Evolutionary conservation across 345 rosid species (phyloP).

Genomic region (Citrus trifoliata): DNA sequence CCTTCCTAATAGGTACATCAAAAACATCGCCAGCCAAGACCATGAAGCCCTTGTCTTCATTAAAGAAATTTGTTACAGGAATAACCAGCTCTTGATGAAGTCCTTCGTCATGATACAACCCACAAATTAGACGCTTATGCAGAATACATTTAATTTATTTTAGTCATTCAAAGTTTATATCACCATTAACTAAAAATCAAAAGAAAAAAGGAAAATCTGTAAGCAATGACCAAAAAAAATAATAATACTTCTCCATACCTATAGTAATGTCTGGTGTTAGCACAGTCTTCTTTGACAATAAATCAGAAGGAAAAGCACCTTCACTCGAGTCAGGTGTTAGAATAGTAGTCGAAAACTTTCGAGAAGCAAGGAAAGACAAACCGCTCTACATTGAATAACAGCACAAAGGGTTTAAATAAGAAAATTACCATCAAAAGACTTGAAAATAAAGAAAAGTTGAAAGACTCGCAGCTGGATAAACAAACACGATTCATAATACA

Average conservation of each 20-base stretch:
- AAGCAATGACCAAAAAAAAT: neutral
- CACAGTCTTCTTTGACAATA: constrained; percentile 45
- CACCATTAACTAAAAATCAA: neutral
- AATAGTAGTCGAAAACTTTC: constrained; percentile 50
- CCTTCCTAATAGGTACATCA: constrained; percentile 91
- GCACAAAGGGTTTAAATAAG: neutral
- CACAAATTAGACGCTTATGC: neutral
- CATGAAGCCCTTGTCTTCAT: constrained; percentile 76
- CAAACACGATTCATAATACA: neutral
- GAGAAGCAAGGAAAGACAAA: constrained; percentile 28
- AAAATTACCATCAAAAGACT: neutral
- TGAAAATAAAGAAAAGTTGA: neutral
- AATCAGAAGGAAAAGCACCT: constrained; percentile 57
- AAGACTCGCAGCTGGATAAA: neutral
- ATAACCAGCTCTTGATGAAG: constrained; percentile 71
- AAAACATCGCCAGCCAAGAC: constrained; percentile 92
- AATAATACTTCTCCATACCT: constrained; percentile 36
- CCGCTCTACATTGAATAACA: constrained; percentile 36
- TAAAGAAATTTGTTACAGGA: constrained; percentile 76
- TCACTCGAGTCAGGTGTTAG: constrained; percentile 57
- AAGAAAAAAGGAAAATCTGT: neutral
- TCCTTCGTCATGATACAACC: constrained; percentile 35
- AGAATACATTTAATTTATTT: neutral
- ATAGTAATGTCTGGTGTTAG: constrained; percentile 48
- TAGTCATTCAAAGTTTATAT: neutral